Evolutionary conservation across 2,329 filamentous ascomycete genomes (phyloP), one percentile per base, ranked within the genome.

Genomic region (Amauroascus niger): DNA sequence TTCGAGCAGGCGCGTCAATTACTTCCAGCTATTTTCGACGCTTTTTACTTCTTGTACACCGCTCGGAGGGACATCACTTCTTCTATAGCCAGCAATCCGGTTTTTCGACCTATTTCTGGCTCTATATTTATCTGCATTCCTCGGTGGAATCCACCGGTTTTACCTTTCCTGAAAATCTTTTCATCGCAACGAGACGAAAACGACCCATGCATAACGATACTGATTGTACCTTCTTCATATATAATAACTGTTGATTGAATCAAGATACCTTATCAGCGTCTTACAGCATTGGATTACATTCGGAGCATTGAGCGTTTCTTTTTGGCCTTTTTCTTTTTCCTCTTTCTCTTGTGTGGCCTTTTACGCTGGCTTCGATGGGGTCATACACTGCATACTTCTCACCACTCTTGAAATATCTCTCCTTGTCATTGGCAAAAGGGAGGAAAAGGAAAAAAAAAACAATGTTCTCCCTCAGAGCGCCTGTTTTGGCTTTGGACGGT

Each of bases 241-340:
- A 47, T 33, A 33, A n/a, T n/a, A n/a, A n/a, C n/a, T 20, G 8
- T 33, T 32, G 35, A 22, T 35, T 37, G 32, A 32, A 48, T 48
- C 14, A 30, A 35, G 45, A 48, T 48, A 48, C 30, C 45, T 35
- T 26, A 32, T 37, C 45, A 48, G 45, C 32, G 26, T 48, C 45
- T 11, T 37, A 18, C n/a, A 9, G 30, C 30, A 37, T 35, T 33
- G 30, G 14, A 48, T 48, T 22, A 18, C 2, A 48, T 48, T 35
- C n/a, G 45, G 45, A 48, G 45, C 45, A 8, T 32, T 22, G 45
- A 37, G 30, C 45, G 24, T 22, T 35, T 30, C 11, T 33, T 20
- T 32, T 32, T 33, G 30, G 3, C 11, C 13, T 30, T 26, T 2
- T 46, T 32, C 6, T 46, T 18, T 46, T 32, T 6, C 20, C 24